Base-by-base conservation (phyloP, 495 filamentous ascomycete genomes). In the Trichocladium antarcticum region DNA sequence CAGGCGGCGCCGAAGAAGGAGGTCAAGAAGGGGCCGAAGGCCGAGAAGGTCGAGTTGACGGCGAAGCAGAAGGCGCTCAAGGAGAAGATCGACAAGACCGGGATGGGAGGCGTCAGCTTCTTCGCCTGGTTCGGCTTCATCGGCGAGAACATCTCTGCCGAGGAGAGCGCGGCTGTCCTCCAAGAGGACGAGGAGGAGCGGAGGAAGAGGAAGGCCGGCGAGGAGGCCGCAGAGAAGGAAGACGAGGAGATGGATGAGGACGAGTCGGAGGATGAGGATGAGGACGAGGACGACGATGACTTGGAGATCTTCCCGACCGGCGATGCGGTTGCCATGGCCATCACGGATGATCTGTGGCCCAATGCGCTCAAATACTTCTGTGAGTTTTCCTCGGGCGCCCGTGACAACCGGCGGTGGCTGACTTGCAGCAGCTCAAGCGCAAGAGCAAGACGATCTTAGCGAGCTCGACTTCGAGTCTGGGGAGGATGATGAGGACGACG, bases 331-430 rank as follows among this genome's bases (percentile, higher is more conserved):
- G 89, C 89, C 16, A 72, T 89, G 47, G 68, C 80, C 22, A 68
- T 95, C 54, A 78, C 84, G 17, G 89, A 95, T 52, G 89, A 95
- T 51, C 70, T 95, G 40, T 97, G 82, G 80, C 83, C 86, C 21
- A 76, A 80, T 44, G 90, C 90, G 21, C 76, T 93, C 59, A 89
- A 86, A 62, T 89, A 89, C 63, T 97, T 89, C 64, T 84, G 88
- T 95, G 69, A 65, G 85, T 79, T 6, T 52, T 22, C 24, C 40
- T 32, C 11, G 16, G 37, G 7, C n/a, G 10, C 27, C 20, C 6
- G 17, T 17, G 46, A 6, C 37, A 7, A 49, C 14, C 16, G 32
- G 40, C n/a, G 16, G 37, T 10, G 10, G 15, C 42, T 56, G 39
- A 37, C 28, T 37, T 42, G 12, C 10, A 28, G 37, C 55, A 84